phyloP scores from a whole-genome alignment of 2,329 filamentous ascomycete species.

The Colletotrichum navitas region DNA sequence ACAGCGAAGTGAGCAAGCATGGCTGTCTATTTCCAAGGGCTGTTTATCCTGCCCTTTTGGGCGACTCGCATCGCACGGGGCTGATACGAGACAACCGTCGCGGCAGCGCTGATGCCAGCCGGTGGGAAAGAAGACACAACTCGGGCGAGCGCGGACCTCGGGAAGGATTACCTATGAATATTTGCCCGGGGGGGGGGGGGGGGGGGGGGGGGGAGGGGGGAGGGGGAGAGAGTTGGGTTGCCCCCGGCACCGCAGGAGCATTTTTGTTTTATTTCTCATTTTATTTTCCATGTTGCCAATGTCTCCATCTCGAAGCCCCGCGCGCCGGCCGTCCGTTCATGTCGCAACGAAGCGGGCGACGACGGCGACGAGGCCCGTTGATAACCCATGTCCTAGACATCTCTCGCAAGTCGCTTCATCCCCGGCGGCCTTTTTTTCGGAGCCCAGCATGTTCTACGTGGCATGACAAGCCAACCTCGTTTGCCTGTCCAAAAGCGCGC shows the following conservation, averaged over 20 bases:
- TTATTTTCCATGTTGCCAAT: background rate
- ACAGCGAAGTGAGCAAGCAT: background rate
- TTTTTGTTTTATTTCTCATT: background rate
- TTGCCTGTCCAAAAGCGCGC: background rate
- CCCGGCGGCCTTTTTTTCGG: background rate
- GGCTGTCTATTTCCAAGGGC: background rate
- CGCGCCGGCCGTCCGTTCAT: too few relatives aligned
- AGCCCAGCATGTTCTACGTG: background rate
- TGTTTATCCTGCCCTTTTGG: slow-evolving; percentile 19
- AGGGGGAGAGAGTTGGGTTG: too few relatives aligned
- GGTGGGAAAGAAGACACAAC: background rate
- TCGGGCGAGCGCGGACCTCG: background rate
- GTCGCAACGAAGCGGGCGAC: too few relatives aligned
- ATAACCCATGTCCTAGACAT: background rate
- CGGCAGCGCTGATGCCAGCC: background rate
- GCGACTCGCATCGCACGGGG: slow-evolving; percentile 27
- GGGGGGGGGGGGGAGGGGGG: too few relatives aligned
- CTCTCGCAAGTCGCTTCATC: background rate
- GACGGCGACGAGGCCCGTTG: background rate
- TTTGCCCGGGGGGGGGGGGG: too few relatives aligned
- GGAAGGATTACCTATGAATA: too few relatives aligned
- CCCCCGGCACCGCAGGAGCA: background rate
- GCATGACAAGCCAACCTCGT: slow-evolving; percentile 2
- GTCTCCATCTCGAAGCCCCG: too few relatives aligned
- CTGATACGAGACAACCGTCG: slow-evolving; percentile 30